Evolutionary conservation across 2,329 filamentous ascomycete genomes (phyloP), one percentile per base, ranked within the genome.

Genomic region (Arthrobotrys musiformis): DNA sequence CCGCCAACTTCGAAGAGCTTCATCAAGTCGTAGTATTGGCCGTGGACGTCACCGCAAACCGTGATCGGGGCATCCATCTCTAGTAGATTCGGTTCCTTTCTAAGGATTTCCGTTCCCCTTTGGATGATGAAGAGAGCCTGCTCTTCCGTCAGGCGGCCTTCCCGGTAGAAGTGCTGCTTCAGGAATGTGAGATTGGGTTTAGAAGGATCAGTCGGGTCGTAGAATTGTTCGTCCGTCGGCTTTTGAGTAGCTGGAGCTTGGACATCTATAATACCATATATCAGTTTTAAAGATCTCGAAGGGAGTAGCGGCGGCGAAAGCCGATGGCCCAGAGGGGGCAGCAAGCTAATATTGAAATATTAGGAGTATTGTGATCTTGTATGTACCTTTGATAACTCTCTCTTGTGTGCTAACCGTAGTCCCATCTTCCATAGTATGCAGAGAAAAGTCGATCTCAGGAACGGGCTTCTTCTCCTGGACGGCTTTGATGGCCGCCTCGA

Each of bases 51-150:
- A 83, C 95, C 95, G 82, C 95, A 99, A 61, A 99, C 95, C 8
- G 95, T 99, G 83, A 99, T 99, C 78, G 95, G 95, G 44, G 95
- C 95, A 84, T 99, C 95, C 95, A 99, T 99, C 87, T 99, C 95
- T 80, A 99, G 88, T 79, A 99, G 87, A 84, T 98, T 99, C 79
- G 95, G 94, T 86, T 99, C 95, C 79, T 91, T 88, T 82, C 91
- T 91, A 82, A 99, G 87, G 61, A 99, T 86, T 84, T 97, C 92
- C 69, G 93, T 93, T 79, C 94, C 95, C 81, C 91, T 90, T 81
- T 90, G 89, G 84, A 99, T 90, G 82, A 99, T 99, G 90, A 91
- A 98, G 84, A 99, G 87, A 73, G 95, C 95, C 86, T 99, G 95
- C 82, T 98, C 94, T 84, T 99, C 94, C 54, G 94, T 98, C 83